phyloP scores from a whole-genome alignment of 2,329 filamentous ascomycete species.

The Escovopsis weberi region DNA sequence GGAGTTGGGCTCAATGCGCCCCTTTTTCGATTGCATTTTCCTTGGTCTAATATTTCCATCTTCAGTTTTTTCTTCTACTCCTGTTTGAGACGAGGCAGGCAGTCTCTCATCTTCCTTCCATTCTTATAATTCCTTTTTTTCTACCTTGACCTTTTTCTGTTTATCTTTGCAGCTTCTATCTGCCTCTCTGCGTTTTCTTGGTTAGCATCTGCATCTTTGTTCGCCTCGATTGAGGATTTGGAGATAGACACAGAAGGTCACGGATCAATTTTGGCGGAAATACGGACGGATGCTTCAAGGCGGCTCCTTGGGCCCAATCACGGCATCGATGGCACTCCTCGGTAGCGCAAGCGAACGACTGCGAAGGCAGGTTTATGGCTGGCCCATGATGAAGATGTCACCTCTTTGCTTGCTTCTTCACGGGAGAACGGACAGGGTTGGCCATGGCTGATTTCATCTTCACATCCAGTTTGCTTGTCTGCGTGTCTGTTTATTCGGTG shows the following conservation, averaged over 20 bases:
- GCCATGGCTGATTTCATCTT: too few relatives aligned
- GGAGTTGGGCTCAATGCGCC: slow-evolving; percentile 15
- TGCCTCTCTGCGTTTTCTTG: not conserved
- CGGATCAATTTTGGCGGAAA: slow-evolving; percentile 10
- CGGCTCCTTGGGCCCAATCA: slow-evolving; percentile 10
- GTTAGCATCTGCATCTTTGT: slow-evolving; percentile 2
- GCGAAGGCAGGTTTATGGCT: slow-evolving; percentile 29
- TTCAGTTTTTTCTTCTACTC: slow-evolving; percentile 16
- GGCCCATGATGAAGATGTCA: slow-evolving; percentile 31
- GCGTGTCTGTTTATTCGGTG: slow-evolving; percentile 8
- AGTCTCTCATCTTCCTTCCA: slow-evolving; percentile 12
- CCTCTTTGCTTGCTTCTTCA: not conserved
- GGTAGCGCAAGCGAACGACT: slow-evolving; percentile 30
- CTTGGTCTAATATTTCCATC: slow-evolving; percentile 6
- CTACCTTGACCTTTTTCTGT: not conserved
- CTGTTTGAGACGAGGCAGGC: slow-evolving; percentile 23
- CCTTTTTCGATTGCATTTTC: slow-evolving; percentile 14
- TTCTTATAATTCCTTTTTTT: slow-evolving; percentile 1
- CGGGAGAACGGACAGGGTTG: too few relatives aligned
- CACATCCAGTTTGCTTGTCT: too few relatives aligned
- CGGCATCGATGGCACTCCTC: slow-evolving; percentile 11
- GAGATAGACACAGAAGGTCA: slow-evolving; percentile 15
- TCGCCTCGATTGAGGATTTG: slow-evolving; percentile 13
- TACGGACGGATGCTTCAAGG: slow-evolving; percentile 13
- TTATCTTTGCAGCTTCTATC: slow-evolving; percentile 7